Base-by-base conservation (phyloP, 2,329 filamentous ascomycete genomes). In the Lasiodiplodia sp. region DNA sequence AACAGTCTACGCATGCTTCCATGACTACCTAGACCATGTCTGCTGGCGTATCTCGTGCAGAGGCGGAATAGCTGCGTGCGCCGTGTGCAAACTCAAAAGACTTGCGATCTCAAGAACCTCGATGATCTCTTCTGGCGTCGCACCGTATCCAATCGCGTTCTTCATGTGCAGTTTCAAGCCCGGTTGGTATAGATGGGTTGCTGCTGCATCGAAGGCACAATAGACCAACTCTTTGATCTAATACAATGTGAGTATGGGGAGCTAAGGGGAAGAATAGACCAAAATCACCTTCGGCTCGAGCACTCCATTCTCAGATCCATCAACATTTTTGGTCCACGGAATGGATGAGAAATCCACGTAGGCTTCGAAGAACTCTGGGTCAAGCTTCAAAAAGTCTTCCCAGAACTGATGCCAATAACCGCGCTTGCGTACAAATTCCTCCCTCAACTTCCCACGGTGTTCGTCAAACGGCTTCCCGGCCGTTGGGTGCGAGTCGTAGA, bases 151-250 rank as follows among this genome's bases (percentile, higher is more conserved):
- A 5, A 85, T 72, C 28, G 82, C 83, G 70, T 85, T 85, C 67
- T 78, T 79, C 78, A 85, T 84, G 71, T 85, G 83, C 31, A 84
- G 70, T 69, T 84, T 85, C 55, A 84, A 71, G 0, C 83, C 84
- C 0, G 82, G 81, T 6, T 78, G 74, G 66, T 84, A 85, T 23
- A 85, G 76, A 72, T 85, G 84, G 16, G 83, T 86, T 7, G 82
- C 77, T 18, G 83, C 82, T 25, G 75, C 74, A 72, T 85, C 83
- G 69, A 85, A 84, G 1, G 83, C 83, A 69, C 82, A 84, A 70
- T 84, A 84, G 7, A 85, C 77, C 23, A 85, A 71, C 71, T 85
- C 83, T 72, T 84, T 85, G 62, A 76, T 69, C 74, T 75, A 16
- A 2, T 0, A 14, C 4, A 2, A 21, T 31, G 25, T 62, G 10